phyloP scores from a whole-genome alignment of 305 asterid genomes.

The Andrographis paniculata region DNA sequence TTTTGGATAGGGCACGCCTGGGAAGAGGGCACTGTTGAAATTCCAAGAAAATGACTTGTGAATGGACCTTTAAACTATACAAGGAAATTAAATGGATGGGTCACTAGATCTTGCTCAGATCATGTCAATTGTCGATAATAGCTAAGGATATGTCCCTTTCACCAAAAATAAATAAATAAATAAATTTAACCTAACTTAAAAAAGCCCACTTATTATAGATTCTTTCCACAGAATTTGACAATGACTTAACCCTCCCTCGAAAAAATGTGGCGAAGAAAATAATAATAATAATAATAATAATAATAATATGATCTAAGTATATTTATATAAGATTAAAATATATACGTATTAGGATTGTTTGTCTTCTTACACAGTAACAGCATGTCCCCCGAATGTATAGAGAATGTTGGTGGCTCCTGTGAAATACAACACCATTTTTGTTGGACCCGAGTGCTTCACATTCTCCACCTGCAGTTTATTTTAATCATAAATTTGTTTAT shows the following conservation, averaged over 20 bases:
- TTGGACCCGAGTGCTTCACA: slow-evolving; percentile 39
- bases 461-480: slow-evolving; percentile 28
- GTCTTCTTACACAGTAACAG: slow-evolving; percentile 32
- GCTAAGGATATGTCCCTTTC: slow-evolving; percentile 26
- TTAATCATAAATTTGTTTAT: too few relatives aligned
- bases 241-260: neutral
- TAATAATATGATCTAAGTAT: too few relatives aligned
- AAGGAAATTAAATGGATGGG: slow-evolving; percentile 13
- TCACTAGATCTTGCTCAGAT: slow-evolving; percentile 23
- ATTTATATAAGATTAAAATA: too few relatives aligned
- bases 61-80: neutral
- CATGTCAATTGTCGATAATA: slow-evolving; percentile 15
- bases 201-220: neutral
- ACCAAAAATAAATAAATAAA: neutral
- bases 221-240: neutral
- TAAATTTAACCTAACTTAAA: too few relatives aligned
- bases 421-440: slow-evolving; percentile 37
- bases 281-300: neutral
- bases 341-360: too few relatives aligned
- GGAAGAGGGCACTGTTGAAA: slow-evolving; percentile 14
- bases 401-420: slow-evolving; percentile 36
- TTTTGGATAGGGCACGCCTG: slow-evolving; percentile 9
- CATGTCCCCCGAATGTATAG: slow-evolving; percentile 38
- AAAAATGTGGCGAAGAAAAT: neutral
- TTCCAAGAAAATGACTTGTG: slow-evolving; percentile 16